phyloP scores from a whole-genome alignment of 306 rosid species.

The Cicer yamashitae region DNA sequence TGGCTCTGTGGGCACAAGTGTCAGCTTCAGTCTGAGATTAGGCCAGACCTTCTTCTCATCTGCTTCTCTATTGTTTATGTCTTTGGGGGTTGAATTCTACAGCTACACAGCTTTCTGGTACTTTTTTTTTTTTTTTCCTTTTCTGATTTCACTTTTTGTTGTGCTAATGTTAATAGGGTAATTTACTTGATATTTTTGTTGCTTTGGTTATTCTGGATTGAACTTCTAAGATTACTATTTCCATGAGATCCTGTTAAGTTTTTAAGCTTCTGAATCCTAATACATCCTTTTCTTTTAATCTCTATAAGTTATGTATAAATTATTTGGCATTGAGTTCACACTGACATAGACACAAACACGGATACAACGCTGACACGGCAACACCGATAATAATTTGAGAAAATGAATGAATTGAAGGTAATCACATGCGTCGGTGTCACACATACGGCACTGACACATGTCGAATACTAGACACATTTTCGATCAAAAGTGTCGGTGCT shows the following conservation, averaged over 20 bases:
- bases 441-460: too few species aligned
- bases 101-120: constrained; percentile 93
- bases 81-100: constrained; percentile 83
- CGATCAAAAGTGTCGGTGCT: too few species aligned
- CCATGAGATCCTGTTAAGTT: constrained; percentile 1
- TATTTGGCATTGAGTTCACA: constrained; percentile 18
- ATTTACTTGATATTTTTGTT: background rate
- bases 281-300: constrained; percentile 5
- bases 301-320: background rate
- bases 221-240: constrained; percentile 3
- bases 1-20: constrained; percentile 81
- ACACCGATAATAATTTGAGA: too few species aligned
- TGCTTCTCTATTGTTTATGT: constrained; percentile 88
- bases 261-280: background rate
- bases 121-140: background rate
- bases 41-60: constrained; percentile 81
- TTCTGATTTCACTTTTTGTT: constrained; percentile 2
- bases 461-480: too few species aligned
- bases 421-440: too few species aligned
- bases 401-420: too few species aligned
- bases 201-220: constrained; percentile 19
- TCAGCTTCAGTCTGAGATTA: constrained; percentile 76
- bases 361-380: too few species aligned
- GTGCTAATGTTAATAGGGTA: constrained; percentile 16
- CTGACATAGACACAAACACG: too few species aligned